These are phyloP conservation scores for Nannizziopsis barbatae DNA, from an alignment of 2,329 filamentous ascomycete species.

Conservation along the genomic window DNA sequence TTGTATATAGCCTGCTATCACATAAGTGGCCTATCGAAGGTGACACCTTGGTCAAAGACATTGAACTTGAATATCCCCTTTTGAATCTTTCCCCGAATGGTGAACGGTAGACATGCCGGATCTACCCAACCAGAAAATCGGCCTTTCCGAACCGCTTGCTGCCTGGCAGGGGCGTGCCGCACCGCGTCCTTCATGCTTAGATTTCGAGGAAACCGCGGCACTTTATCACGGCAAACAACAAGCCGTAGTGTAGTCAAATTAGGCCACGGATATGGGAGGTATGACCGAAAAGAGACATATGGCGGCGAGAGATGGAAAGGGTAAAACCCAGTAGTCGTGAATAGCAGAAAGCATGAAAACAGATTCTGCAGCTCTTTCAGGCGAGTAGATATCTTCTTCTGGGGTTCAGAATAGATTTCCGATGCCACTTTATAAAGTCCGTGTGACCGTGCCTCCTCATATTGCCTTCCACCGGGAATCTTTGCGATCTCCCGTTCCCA, in stretches of 20 bases:
- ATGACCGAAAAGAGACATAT: slow-evolving; percentile 23
- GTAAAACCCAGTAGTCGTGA: slow-evolving; percentile 22
- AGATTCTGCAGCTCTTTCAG: slow-evolving; percentile 28
- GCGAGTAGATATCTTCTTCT: slow-evolving; percentile 13
- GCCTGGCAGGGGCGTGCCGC: slow-evolving; percentile 27
- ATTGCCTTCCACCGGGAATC: slow-evolving; percentile 14
- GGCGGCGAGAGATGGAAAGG: slow-evolving; percentile 16
- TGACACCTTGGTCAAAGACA: slow-evolving; percentile 10
- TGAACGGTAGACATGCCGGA: slow-evolving; percentile 14
- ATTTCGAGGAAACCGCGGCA: slow-evolving; percentile 28
- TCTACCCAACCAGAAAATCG: slow-evolving; percentile 31
- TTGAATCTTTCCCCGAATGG: not conserved
- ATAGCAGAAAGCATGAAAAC: slow-evolving; percentile 33
- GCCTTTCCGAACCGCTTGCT: slow-evolving; percentile 26
- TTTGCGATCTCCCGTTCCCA: slow-evolving; percentile 32
- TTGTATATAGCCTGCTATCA: not conserved
- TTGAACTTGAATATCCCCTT: slow-evolving; percentile 13
- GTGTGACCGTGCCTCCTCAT: slow-evolving; percentile 1
- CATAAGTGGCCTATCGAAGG: not conserved
- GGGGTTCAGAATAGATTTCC: not conserved
- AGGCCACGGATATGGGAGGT: slow-evolving; percentile 32
- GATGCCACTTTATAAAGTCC: not conserved
- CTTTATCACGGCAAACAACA: slow-evolving; percentile 26
- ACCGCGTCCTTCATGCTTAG: slow-evolving; percentile 26
- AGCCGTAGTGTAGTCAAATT: slow-evolving; percentile 30